Percentiles rank a stretch among this genome's conserved stretches.
phyloP scores from a whole-genome alignment of 1,284 basidiomycete species.

The Ceraceosorus guamensis region DNA sequence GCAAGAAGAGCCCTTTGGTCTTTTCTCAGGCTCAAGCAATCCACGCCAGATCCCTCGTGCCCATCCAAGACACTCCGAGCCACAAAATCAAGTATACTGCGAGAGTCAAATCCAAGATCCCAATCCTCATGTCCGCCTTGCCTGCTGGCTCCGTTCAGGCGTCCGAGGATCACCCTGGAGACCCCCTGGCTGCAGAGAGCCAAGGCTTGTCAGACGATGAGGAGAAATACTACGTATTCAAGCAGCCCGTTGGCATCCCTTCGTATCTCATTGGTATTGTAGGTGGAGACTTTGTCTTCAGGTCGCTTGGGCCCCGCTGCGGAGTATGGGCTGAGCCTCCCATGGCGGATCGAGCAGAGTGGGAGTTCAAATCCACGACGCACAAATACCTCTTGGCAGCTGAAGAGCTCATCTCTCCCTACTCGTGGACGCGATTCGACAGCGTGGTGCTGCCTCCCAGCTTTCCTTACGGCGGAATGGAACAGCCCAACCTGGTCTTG shows the following conservation, averaged over 20 bases:
- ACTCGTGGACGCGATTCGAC: constrained; percentile 84
- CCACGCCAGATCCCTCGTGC: constrained; percentile 28
- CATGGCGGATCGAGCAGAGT: constrained; percentile 38
- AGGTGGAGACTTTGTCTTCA: constrained; percentile 41
- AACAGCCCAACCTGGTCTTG: constrained; percentile 46
- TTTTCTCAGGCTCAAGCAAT: constrained; percentile 88
- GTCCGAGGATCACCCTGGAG: constrained; percentile 5
- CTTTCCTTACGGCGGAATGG: constrained; percentile 64
- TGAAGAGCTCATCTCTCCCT: constrained; percentile 51
- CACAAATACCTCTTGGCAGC: constrained; percentile 44
- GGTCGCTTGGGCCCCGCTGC: constrained; percentile 37
- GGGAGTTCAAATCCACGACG: constrained; percentile 46
- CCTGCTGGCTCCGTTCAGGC: constrained; percentile 23
- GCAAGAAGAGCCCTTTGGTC: constrained; percentile 65
- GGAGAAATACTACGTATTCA: constrained; percentile 26
- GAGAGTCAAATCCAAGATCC: constrained; percentile 29
- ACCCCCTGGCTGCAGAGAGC: not conserved
- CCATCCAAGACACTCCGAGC: constrained; percentile 43
- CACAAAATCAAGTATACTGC: constrained; percentile 47
- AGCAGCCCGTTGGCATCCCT: constrained; percentile 42
- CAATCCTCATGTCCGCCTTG: constrained; percentile 46
- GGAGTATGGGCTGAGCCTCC: constrained; percentile 47
- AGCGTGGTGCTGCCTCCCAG: constrained; percentile 84
- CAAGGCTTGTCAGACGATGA: not conserved
- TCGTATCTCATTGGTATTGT: constrained; percentile 46